These are phyloP conservation scores for Marsdenia floribunda DNA, from an alignment of 257 asterid species.

Conservation along the genomic window DNA sequence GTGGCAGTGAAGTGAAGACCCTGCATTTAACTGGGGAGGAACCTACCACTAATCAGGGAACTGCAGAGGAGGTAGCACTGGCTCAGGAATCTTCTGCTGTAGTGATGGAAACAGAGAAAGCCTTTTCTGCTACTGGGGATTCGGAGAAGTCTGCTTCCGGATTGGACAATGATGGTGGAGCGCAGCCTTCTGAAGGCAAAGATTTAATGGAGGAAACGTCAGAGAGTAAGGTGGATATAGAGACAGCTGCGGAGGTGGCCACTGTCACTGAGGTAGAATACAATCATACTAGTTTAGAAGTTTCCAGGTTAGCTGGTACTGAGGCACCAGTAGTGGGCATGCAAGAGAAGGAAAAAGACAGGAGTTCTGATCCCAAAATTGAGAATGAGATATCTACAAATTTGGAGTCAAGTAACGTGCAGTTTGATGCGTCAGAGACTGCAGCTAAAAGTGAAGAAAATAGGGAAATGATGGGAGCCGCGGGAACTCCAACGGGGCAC, in stretches of 20 bases:
- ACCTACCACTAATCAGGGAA: neutral
- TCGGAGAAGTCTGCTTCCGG: neutral
- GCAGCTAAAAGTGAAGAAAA: conserved; percentile 1
- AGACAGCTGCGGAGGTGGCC: conserved; percentile 18
- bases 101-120: conserved; percentile 2
- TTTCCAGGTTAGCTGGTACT: conserved; percentile 7
- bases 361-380: conserved; percentile 19
- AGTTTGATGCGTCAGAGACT: neutral
- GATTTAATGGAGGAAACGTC: conserved; percentile 8
- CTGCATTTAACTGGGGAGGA: conserved; percentile 2
- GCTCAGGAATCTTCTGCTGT: neutral
- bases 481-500: conserved; percentile 27
- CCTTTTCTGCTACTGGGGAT: neutral
- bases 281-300: conserved; percentile 19
- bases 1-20: neutral
- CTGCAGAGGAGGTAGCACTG: neutral
- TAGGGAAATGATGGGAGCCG: conserved; percentile 25
- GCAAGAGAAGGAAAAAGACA: conserved; percentile 27
- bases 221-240: conserved; percentile 21
- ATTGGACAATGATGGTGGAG: neutral
- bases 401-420: conserved; percentile 3
- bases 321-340: conserved; percentile 12
- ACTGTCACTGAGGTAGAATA: conserved; percentile 28
- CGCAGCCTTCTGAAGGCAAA: neutral
- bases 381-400: conserved; percentile 3